Conservation (phyloP, 768 basidiomycete genomes). For the Suillus lakei region DNA sequence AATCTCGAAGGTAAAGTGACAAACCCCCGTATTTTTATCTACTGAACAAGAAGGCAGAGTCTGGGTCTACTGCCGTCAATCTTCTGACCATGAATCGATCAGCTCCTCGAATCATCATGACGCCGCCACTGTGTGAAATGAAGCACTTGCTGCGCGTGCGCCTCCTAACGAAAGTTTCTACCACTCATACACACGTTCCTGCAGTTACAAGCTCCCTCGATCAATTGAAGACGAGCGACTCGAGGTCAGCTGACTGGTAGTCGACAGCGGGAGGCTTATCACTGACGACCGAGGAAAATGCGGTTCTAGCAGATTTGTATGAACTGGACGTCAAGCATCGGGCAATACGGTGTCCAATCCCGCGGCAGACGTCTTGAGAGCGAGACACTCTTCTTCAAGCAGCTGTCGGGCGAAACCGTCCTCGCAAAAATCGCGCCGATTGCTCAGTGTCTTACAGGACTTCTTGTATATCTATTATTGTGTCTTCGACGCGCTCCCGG, state of each 20-base stretch:
- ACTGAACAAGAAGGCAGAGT: neutral
- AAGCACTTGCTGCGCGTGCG: neutral
- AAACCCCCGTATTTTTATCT: neutral
- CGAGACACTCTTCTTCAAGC: neutral
- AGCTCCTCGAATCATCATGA: neutral
- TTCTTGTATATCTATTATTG: neutral
- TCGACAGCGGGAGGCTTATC: conserved; percentile 66
- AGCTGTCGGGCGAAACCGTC: neutral
- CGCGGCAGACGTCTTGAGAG: neutral
- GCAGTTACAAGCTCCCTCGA: conserved; percentile 81
- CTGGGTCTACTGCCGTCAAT: neutral
- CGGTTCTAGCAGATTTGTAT: conserved; percentile 64
- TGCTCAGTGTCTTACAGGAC: neutral
- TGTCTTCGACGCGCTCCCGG: neutral
- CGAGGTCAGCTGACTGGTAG: conserved; percentile 62
- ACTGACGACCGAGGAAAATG: conserved; percentile 71
- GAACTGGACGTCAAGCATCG: neutral
- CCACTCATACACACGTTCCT: conserved; percentile 49
- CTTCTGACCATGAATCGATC: neutral
- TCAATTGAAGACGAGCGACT: conserved; percentile 88
- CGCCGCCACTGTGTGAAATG: too few species aligned
- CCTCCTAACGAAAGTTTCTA: conserved; percentile 23
- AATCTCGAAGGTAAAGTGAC: neutral
- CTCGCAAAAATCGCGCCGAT: neutral
- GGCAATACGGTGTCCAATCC: neutral